Evolutionary conservation across 2,329 filamentous ascomycete species (phyloP).

Genomic region (Microdochium nivale): DNA sequence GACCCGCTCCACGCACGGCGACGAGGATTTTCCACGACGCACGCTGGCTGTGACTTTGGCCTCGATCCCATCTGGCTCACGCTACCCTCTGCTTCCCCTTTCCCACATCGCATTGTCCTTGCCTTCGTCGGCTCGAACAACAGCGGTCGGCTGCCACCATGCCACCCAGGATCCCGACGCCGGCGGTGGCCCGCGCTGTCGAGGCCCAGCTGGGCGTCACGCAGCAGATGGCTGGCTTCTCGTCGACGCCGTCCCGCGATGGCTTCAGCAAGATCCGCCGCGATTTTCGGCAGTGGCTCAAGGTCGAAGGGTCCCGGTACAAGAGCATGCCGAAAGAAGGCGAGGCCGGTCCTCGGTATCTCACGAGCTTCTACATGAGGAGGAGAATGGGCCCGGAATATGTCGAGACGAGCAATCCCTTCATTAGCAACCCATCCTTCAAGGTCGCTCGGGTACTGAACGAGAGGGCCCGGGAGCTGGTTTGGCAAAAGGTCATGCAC

Average conservation of each 20-base stretch:
- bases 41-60: neutral
- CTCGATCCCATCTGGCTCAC: neutral
- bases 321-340: conserved; percentile 2
- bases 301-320: conserved; percentile 2
- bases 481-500: conserved; percentile 61
- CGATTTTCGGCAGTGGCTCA: conserved; percentile 13
- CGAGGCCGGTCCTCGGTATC: neutral
- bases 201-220: neutral
- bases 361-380: neutral
- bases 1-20: neutral
- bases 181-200: conserved; percentile 1
- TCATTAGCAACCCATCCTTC: conserved; percentile 67
- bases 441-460: conserved; percentile 64
- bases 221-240: conserved; percentile 13
- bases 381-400: neutral
- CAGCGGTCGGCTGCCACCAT: conserved; percentile 4
- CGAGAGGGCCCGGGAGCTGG: conserved; percentile 62
- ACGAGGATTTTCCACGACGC: neutral
- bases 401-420: conserved; percentile 36
- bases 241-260: conserved; percentile 15
- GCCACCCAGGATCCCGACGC: neutral
- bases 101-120: neutral
- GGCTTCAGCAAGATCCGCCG: conserved; percentile 13
- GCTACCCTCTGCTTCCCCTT: neutral
- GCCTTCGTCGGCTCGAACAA: neutral